Evolutionary conservation across 2,329 filamentous ascomycete genomes (phyloP).

Genomic region (Pseudogymnoascus sp.): DNA sequence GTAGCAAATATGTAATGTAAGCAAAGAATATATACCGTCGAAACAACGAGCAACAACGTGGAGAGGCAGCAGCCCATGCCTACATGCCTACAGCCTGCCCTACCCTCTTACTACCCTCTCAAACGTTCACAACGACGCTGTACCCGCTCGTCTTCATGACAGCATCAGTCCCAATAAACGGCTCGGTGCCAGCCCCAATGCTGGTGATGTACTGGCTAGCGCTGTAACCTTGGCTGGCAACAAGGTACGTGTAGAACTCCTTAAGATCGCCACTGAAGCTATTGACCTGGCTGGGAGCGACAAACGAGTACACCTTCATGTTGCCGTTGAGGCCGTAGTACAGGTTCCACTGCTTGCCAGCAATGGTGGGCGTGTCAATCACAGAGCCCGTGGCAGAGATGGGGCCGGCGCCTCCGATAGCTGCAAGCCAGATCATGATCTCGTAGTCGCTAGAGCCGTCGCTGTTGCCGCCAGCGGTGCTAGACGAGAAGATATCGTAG

Average conservation of each 20-base stretch:
- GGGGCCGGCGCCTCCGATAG: slow-evolving; percentile 48
- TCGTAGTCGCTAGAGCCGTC: slow-evolving; percentile 47
- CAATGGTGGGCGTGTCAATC: slow-evolving; percentile 46
- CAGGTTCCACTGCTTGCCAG: slow-evolving; percentile 47
- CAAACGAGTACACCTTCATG: slow-evolving; percentile 55
- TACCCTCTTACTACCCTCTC: neutral
- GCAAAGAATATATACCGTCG: neutral
- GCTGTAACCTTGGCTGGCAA: slow-evolving; percentile 38
- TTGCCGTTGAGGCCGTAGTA: slow-evolving; percentile 52
- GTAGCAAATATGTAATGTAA: neutral
- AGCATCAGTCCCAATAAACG: slow-evolving; percentile 43
- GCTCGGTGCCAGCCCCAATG: slow-evolving; percentile 48
- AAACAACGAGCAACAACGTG: neutral
- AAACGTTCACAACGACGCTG: slow-evolving; percentile 11
- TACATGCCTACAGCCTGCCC: neutral
- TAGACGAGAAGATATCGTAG: slow-evolving; percentile 52
- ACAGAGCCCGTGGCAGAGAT: slow-evolving; percentile 44
- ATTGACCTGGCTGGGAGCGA: slow-evolving; percentile 38
- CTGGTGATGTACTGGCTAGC: slow-evolving; percentile 44
- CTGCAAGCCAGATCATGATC: slow-evolving; percentile 57
- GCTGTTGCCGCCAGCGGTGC: slow-evolving; percentile 27
- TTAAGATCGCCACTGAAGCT: slow-evolving; percentile 50
- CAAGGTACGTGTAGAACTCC: slow-evolving; percentile 50
- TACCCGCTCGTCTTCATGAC: slow-evolving; percentile 36
- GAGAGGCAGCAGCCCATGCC: neutral